Conservation (phyloP, 2,329 filamentous ascomycete genomes). For the Verticillium tricorpus region DNA sequence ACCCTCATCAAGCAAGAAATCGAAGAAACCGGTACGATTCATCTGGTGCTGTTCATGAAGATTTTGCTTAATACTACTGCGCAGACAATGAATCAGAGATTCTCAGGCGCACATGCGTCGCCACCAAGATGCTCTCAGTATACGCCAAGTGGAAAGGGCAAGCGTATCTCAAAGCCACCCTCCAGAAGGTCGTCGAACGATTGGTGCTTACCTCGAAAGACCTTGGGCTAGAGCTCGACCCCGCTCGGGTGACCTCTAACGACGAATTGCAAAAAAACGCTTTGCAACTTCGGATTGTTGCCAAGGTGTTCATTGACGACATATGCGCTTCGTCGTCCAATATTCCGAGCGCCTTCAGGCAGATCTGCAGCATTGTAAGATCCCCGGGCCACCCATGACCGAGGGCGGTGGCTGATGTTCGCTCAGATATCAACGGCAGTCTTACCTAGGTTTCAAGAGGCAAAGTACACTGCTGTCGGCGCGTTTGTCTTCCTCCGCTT, state of each 20-base stretch:
- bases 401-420: conserved; percentile 8
- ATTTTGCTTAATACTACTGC: not conserved
- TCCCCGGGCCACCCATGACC: too few species aligned
- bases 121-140: conserved; percentile 68
- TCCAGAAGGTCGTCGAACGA: conserved; percentile 63
- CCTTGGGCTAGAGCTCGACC: conserved; percentile 64
- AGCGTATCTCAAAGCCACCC: conserved; percentile 56
- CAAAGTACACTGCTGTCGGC: conserved; percentile 68
- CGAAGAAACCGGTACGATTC: conserved; percentile 53
- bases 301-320: conserved; percentile 67
- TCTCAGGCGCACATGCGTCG: conserved; percentile 62
- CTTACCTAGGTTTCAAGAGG: conserved; percentile 59
- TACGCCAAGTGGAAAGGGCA: conserved; percentile 69
- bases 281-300: conserved; percentile 60
- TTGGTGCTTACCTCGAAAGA: conserved; percentile 64
- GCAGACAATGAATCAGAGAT: conserved; percentile 64
- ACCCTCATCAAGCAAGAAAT: conserved; percentile 65
- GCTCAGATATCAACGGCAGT: conserved; percentile 57
- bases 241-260: conserved; percentile 51
- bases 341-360: conserved; percentile 61
- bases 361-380: conserved; percentile 62
- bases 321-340: conserved; percentile 59
- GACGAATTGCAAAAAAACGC: conserved; percentile 65
- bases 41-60: not conserved
- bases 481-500: conserved; percentile 69